Base-by-base conservation (phyloP, 1,139 yeast genomes). In the Candida sanyaensis region DNA sequence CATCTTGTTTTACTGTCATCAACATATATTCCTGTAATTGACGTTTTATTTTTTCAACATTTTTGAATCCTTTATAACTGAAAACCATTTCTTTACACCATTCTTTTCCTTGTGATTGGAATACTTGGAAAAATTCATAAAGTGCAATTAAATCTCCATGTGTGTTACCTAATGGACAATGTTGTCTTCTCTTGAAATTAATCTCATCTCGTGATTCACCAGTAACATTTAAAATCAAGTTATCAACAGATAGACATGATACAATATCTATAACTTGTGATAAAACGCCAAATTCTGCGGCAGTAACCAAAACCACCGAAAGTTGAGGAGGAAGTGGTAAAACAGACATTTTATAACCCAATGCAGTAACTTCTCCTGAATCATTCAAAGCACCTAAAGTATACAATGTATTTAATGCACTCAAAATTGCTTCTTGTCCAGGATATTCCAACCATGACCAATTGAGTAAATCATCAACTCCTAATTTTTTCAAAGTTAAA, bases 381-480 rank as follows among this genome's bases (percentile, higher is more conserved):
- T 93, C 97, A 56, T 91, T 90, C 50, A 93, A 78, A 71, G 98
- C 93, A 24, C 86, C 85, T 52, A 93, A 75, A 63, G 90, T 93
- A 63, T 93, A 92, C 62, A 93, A 78, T 67, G 93, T 99, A 68
- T 93, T 98, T 57, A 93, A 75, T 0, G 99, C 98, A 65, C 98
- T 81, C 97, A 93, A 92, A 98, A 93, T 93, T 8, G 99, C 92
- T 68, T 93, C 99, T 4, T 98, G 98, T 1, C 99, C 98, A 10
- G 99, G 99, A 7, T 98, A 98, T 63, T 93, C 99, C 96, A 93
- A 92, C 62, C 93, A 93, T 66, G 93, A 99, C 64, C 93, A 93
- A 68, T 93, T 98, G 31, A 93, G 98, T 63, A 93, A 80, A 68
- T 93, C 99, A 63, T 93, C 97, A 55, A 93, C 81, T 21, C 98